phyloP scores from a whole-genome alignment of 108 stramenopile species.

The Skeletonema menzelii region DNA sequence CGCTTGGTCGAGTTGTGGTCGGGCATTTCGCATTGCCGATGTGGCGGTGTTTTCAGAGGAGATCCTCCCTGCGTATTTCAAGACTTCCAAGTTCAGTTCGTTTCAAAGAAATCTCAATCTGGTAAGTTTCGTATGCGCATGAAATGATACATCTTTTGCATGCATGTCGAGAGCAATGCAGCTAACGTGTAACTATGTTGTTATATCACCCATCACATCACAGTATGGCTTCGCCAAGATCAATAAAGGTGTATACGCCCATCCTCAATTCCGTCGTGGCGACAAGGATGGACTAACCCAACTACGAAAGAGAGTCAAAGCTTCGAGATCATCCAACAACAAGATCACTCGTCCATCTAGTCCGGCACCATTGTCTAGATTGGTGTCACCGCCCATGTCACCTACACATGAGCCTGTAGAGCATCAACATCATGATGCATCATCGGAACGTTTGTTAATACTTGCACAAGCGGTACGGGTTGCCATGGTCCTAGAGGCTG shows the following conservation, averaged over 20 bases:
- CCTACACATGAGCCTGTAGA: background rate
- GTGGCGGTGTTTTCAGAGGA: constrained; percentile 63
- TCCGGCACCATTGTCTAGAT: background rate
- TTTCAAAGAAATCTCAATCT: constrained; percentile 93
- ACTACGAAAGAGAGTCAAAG: constrained; percentile 54
- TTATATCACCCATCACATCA: constrained; percentile 1
- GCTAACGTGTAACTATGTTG: background rate
- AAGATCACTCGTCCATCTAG: background rate
- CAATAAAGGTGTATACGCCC: constrained; percentile 80
- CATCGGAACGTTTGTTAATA: constrained; percentile 1
- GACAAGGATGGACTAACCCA: constrained; percentile 53
- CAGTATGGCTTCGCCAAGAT: constrained; percentile 88
- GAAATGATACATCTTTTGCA: background rate
- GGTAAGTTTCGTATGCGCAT: constrained; percentile 54
- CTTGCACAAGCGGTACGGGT: background rate
- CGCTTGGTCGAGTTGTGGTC: constrained; percentile 76
- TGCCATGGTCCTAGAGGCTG: background rate
- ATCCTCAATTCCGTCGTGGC: constrained; percentile 67
- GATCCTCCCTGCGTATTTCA: constrained; percentile 87
- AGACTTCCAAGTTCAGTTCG: constrained; percentile 88
- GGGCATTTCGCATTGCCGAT: constrained; percentile 79
- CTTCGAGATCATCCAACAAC: background rate
- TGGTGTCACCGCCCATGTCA: background rate
- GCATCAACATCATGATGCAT: background rate
- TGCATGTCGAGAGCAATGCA: constrained; percentile 1